Conservation (phyloP, 805 yeast genomes). For the Groenewaldozyma salmanticensis region DNA sequence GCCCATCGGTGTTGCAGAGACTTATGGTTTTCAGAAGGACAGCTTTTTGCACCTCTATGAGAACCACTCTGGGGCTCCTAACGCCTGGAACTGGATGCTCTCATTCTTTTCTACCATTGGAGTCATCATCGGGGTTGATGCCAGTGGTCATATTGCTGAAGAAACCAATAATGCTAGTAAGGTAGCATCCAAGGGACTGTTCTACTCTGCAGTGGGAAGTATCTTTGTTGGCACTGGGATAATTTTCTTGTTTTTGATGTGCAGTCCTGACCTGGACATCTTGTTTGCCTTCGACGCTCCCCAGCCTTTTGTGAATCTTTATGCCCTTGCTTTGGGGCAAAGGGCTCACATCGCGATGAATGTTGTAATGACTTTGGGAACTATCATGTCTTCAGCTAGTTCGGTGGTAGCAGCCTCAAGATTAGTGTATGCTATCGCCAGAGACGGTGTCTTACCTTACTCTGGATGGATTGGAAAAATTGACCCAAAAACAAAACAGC, state of each 20-base stretch:
- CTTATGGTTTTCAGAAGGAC: conserved; percentile 17
- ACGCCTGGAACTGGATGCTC: conserved; percentile 17
- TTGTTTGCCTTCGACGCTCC: conserved; percentile 13
- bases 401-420: conserved; percentile 19
- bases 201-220: conserved; percentile 16
- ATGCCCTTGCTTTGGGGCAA: conserved; percentile 17
- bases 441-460: conserved; percentile 20
- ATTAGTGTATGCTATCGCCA: conserved; percentile 16
- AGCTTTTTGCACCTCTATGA: conserved; percentile 12
- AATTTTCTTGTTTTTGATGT: conserved; percentile 13
- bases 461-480: conserved; percentile 15
- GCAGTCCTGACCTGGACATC: conserved; percentile 15
- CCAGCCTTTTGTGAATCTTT: conserved; percentile 17
- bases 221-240: conserved; percentile 9
- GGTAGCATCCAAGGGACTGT: conserved; percentile 16
- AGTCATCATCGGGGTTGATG: conserved; percentile 17
- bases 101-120: conserved; percentile 17
- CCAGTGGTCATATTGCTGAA: conserved; percentile 20
- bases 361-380: conserved; percentile 10
- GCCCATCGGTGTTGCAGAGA: conserved; percentile 17
- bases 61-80: conserved; percentile 15
- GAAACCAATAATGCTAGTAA: conserved; percentile 17
- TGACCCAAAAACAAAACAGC: conserved; percentile 14
- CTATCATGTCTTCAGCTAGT: conserved; percentile 11
- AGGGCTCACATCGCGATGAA: conserved; percentile 17